Base-by-base conservation (phyloP, 2,329 filamentous ascomycete species). In the Aspergillus sp. region DNA sequence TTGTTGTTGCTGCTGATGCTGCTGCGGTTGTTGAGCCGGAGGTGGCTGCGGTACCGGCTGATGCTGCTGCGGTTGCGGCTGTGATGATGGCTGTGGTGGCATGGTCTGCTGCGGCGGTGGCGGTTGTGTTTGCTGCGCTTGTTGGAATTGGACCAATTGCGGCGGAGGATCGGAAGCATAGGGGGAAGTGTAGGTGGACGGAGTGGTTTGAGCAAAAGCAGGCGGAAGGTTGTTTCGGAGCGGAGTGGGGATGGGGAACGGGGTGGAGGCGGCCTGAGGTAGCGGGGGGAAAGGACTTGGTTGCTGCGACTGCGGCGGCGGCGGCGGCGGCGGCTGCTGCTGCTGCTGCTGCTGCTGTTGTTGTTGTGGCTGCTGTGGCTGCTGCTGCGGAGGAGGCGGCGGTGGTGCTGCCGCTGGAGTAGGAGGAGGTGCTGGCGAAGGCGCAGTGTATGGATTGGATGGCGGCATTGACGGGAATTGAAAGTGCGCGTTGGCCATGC, bases 111-210 rank as follows among this genome's bases (percentile, higher is more conserved):
- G 59, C 57, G 73, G 70, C 7, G 59, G 66, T 49, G 58, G 64
- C 49, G 61, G 67, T 46, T 63, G 65, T 52, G 63, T 63, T 52
- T 69, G 66, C 36, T 72, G 73, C 49, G 69, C 62, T 59, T 73
- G 71, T 49, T 71, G 71, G 51, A 68, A 65, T 57, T 73, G 73
- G 52, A 69, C 63, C 18, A 68, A 64, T 53, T 71, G 71, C 24
- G 74, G 69, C 26, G 76, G 68, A 14, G 76, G 71, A 49, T 74
- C 71, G 57, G 72, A 72, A 51, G 75, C 72, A 62, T 79, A 78
- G 32, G 76, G 77, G 26, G 77, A 78, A 45, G 73, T 74, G 57
- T 78, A 78, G 9, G 73, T 74, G 49, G 75, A 70, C 18, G 73
- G 70, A 6, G 67, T 68, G 10, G 71, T 69, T 49, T 72, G 69